phyloP scores from a whole-genome alignment of 2,329 filamentous ascomycete genomes.

The Samsoniella hepiali region DNA sequence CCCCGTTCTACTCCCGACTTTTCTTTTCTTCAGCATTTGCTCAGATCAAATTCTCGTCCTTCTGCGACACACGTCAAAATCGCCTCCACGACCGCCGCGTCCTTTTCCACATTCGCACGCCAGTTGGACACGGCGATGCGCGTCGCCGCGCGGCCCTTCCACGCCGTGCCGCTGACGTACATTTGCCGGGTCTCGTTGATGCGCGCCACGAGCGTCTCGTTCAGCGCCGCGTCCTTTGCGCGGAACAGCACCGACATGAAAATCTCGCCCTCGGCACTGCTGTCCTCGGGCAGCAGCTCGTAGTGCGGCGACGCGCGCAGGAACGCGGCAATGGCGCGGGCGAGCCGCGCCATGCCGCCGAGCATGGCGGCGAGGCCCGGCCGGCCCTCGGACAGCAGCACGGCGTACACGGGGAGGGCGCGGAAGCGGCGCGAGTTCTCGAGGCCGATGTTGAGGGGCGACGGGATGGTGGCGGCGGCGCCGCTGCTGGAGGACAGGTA shows the following conservation, averaged over 20 bases:
- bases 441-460: slow-evolving; percentile 79
- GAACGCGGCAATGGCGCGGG: slow-evolving; percentile 63
- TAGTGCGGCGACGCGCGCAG: slow-evolving; percentile 61
- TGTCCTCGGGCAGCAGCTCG: slow-evolving; percentile 56
- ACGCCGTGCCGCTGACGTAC: slow-evolving; percentile 79
- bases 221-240: slow-evolving; percentile 61
- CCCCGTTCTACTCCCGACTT: not conserved
- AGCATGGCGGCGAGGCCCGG: slow-evolving; percentile 68
- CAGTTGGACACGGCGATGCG: slow-evolving; percentile 87
- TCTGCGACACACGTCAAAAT: slow-evolving; percentile 55
- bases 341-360: slow-evolving; percentile 66
- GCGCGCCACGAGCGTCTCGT: slow-evolving; percentile 60
- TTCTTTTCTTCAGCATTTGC: slow-evolving; percentile 2
- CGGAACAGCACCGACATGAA: slow-evolving; percentile 72
- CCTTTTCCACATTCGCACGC: slow-evolving; percentile 67
- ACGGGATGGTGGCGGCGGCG: slow-evolving; percentile 55
- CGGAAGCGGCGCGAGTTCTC: slow-evolving; percentile 92
- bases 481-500: slow-evolving; percentile 57
- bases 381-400: slow-evolving; percentile 69
- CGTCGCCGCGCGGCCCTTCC: slow-evolving; percentile 70
- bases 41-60: slow-evolving; percentile 29
- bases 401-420: slow-evolving; percentile 84
- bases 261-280: slow-evolving; percentile 37
- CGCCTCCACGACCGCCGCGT: slow-evolving; percentile 60
- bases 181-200: slow-evolving; percentile 74